A percentile compares a stretch with the other conserved stretches of the same genome.
phyloP scores from a whole-genome alignment of 345 rosid species.

The Clarkia xantiana region DNA sequence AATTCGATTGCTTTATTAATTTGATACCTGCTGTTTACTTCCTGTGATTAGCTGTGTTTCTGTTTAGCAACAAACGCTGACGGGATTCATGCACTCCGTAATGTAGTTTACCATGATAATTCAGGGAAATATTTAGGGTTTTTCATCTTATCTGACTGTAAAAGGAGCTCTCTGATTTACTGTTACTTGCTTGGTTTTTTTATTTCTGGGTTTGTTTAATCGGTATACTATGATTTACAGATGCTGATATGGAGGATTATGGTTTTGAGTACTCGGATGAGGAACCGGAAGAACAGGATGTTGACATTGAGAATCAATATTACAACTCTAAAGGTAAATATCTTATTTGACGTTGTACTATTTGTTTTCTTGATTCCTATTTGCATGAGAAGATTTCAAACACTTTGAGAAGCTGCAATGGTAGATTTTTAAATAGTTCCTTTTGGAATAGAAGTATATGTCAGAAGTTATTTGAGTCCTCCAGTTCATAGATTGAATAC shows the following conservation, averaged over 20 bases:
- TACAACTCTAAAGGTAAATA: constrained; percentile 76
- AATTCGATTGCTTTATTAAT: too few relatives aligned
- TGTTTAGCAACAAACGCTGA: too few relatives aligned
- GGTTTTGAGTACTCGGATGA: constrained; percentile 97
- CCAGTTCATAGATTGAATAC: too few relatives aligned
- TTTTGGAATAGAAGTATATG: too few relatives aligned
- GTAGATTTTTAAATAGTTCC: too few relatives aligned
- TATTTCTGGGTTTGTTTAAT: background rate
- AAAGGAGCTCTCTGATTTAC: background rate
- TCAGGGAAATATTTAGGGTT: background rate
- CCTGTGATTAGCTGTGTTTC: too few relatives aligned
- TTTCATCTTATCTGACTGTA: background rate
- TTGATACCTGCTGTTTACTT: too few relatives aligned
- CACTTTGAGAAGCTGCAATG: too few relatives aligned
- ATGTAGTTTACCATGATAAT: background rate
- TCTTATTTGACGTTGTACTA: background rate
- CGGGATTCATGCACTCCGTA: too few relatives aligned
- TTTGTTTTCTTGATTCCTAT: background rate
- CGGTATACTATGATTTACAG: constrained; percentile 22
- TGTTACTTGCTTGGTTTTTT: background rate
- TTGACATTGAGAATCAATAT: constrained; percentile 93
- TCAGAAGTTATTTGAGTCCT: too few relatives aligned
- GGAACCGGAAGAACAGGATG: constrained; percentile 97
- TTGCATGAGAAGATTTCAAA: too few relatives aligned
- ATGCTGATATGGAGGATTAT: constrained; percentile 99